phyloP scores from a whole-genome alignment of 805 yeast species.

The fission yeast (Schizosaccharomyces pombe) region DNA sequence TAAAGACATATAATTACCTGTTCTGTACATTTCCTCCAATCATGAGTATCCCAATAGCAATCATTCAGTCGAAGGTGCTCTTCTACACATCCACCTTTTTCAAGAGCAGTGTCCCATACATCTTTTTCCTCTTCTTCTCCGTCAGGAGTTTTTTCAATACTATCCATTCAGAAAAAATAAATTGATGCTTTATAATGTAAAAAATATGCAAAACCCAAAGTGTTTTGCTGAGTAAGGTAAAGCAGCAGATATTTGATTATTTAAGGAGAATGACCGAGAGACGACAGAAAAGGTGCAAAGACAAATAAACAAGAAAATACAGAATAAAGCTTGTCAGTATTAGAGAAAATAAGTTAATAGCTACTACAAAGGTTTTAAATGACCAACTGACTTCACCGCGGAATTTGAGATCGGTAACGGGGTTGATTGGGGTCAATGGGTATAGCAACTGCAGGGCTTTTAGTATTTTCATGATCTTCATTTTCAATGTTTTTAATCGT shows the following conservation, averaged over 20 bases:
- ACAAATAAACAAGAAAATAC: too few species aligned
- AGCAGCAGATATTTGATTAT: too few species aligned
- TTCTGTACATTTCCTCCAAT: not conserved
- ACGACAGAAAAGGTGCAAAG: too few species aligned
- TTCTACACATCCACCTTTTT: not conserved
- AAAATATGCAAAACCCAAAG: too few species aligned
- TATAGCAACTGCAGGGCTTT: not conserved
- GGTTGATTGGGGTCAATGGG: not conserved
- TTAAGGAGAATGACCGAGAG: too few species aligned
- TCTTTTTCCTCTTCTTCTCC: not conserved
- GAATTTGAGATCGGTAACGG: not conserved
- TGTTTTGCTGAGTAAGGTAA: too few species aligned
- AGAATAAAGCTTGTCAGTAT: not conserved
- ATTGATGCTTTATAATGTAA: too few species aligned
- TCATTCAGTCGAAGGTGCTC: not conserved
- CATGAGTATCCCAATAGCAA: conserved; percentile 1
- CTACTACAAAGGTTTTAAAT: not conserved
- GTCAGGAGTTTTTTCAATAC: not conserved
- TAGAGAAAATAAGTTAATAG: not conserved
- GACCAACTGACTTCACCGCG: not conserved
- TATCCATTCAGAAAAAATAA: not conserved
- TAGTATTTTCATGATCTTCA: not conserved
- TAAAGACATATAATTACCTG: not conserved
- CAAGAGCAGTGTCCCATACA: conserved; percentile 1
- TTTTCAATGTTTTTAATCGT: not conserved